Percentiles rank a stretch among this genome's conserved stretches.
Evolutionary conservation across 441 rosid species (phyloP).

Genomic region (Rhodomyrtus psidioides): DNA sequence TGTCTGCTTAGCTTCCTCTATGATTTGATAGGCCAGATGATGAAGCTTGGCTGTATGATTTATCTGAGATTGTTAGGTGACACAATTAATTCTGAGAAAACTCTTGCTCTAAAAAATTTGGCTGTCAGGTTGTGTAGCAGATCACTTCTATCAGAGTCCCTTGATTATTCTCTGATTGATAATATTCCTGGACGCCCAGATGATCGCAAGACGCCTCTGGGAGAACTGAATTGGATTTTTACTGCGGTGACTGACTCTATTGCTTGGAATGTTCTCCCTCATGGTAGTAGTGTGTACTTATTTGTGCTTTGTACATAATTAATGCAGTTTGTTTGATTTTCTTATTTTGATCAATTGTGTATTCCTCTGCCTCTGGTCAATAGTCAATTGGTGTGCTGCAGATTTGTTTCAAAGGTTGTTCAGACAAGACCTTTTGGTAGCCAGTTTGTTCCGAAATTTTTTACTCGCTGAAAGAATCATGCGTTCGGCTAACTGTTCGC

Average conservation of each 20-base stretch:
- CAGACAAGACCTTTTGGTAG: slow-evolving; percentile 96
- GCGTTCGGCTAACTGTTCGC: slow-evolving; percentile 99
- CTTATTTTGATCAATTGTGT: neutral
- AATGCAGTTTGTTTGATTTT: neutral
- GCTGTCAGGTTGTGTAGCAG: slow-evolving; percentile 82
- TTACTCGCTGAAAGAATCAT: slow-evolving; percentile 98
- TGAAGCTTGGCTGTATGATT: neutral
- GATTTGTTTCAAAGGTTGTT: slow-evolving; percentile 94
- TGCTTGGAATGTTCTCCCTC: slow-evolving; percentile 99
- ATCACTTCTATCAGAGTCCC: slow-evolving; percentile 74
- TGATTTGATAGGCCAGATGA: neutral
- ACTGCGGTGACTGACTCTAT: slow-evolving; percentile 98
- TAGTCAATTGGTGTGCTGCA: slow-evolving; percentile 31
- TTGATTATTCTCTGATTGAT: slow-evolving; percentile 84
- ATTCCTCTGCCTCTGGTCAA: neutral
- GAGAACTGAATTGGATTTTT: slow-evolving; percentile 98
- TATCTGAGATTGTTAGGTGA: neutral
- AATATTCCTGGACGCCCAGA: slow-evolving; percentile 98
- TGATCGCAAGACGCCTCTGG: slow-evolving; percentile 93
- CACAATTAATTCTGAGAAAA: neutral
- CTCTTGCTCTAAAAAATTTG: slow-evolving; percentile 14
- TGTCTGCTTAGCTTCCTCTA: neutral
- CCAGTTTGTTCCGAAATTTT: slow-evolving; percentile 94
- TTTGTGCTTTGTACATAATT: neutral
- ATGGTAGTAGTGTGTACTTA: slow-evolving; percentile 41